Conservation (phyloP, 2,329 filamentous ascomycete genomes). For the Xylaria sp. region DNA sequence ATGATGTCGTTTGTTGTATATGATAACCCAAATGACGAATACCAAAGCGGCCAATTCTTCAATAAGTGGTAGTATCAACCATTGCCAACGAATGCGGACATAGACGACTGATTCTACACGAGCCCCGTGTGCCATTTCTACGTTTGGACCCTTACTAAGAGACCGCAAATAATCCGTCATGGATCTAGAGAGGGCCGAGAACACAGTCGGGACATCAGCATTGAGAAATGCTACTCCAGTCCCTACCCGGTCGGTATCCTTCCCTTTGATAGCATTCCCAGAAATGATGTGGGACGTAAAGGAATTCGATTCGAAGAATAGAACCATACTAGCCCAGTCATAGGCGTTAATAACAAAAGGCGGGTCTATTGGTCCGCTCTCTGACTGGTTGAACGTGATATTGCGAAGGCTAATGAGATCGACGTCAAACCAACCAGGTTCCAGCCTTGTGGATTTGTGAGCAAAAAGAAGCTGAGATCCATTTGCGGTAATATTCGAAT, state of each 20-base stretch:
- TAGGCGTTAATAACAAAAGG: conserved; percentile 15
- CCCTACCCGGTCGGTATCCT: conserved; percentile 17
- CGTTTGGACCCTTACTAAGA: conserved; percentile 23
- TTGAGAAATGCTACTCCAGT: conserved; percentile 29
- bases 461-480: conserved; percentile 23
- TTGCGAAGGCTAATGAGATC: background rate
- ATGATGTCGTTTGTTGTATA: conserved; percentile 19
- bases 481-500: conserved; percentile 23
- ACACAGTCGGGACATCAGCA: conserved; percentile 9
- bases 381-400: conserved; percentile 25
- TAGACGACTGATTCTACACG: conserved; percentile 29
- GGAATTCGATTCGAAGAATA: conserved; percentile 27
- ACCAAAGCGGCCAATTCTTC: conserved; percentile 24
- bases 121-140: background rate
- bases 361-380: conserved; percentile 18
- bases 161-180: conserved; percentile 34
- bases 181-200: conserved; percentile 18
- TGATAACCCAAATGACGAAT: conserved; percentile 31
- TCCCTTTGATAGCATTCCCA: conserved; percentile 11
- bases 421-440: background rate
- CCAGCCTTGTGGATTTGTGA: conserved; percentile 6
- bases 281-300: conserved; percentile 27
- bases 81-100: conserved; percentile 27
- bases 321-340: conserved; percentile 22
- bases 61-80: conserved; percentile 26